phyloP scores from a whole-genome alignment of 2,329 filamentous ascomycete species.

The Trichoderma breve region DNA sequence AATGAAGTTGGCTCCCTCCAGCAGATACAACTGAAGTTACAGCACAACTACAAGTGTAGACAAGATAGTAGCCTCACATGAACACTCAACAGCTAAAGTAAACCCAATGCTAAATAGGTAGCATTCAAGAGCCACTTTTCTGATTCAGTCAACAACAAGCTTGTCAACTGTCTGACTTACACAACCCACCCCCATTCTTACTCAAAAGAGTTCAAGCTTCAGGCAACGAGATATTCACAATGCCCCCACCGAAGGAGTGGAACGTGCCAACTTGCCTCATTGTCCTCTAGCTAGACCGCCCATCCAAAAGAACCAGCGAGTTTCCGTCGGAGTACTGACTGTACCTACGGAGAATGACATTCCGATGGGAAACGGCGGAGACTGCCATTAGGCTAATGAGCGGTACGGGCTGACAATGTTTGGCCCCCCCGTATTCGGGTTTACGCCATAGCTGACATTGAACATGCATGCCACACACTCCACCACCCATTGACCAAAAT shows the following conservation, averaged over 20 bases:
- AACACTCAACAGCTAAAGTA: neutral
- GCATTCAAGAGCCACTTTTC: neutral
- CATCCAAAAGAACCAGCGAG: neutral
- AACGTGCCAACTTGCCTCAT: neutral
- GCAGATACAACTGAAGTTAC: neutral
- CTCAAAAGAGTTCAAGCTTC: neutral
- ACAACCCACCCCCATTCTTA: neutral
- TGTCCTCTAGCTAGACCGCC: neutral
- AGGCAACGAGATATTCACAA: neutral
- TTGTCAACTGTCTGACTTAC: neutral
- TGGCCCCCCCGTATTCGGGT: neutral
- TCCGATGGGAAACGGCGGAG: neutral
- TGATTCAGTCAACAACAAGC: neutral
- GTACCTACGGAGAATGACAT: neutral
- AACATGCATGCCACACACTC: conserved; percentile 5
- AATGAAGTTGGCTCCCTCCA: neutral
- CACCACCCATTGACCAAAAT: neutral
- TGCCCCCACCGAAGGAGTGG: neutral
- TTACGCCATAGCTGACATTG: neutral
- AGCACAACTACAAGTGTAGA: neutral
- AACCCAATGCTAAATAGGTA: neutral
- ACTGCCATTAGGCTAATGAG: neutral
- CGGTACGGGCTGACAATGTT: neutral
- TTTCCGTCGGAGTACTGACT: neutral
- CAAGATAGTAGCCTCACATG: neutral